Percentiles rank a stretch among this genome's conserved stretches.
These are phyloP conservation scores for Syncephalastrum sp. DNA, from an alignment of 371 early-diverging fungal species.

Conservation along the genomic window DNA sequence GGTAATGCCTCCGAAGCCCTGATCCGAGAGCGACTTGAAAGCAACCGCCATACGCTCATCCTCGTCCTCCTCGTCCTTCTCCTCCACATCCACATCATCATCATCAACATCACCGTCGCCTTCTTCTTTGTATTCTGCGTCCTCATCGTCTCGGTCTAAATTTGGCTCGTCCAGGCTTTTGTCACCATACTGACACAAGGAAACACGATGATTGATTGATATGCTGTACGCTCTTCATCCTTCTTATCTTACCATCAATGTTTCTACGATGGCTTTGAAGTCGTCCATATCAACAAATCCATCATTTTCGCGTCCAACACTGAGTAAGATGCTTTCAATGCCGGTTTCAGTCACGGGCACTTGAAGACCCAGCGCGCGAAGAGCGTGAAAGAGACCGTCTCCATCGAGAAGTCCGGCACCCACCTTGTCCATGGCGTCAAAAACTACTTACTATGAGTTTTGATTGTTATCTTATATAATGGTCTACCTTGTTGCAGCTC, in stretches of 20 bases:
- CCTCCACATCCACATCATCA: not conserved
- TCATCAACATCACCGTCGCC: slow-evolving; percentile 10
- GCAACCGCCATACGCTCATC: slow-evolving; percentile 9
- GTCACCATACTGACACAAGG: too few relatives aligned
- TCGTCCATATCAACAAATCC: slow-evolving; percentile 25
- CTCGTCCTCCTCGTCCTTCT: not conserved
- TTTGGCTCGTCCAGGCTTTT: too few relatives aligned
- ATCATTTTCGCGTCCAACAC: slow-evolving; percentile 27
- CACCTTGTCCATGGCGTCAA: slow-evolving; percentile 23
- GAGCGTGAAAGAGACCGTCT: slow-evolving; percentile 23
- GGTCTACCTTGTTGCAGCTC: too few relatives aligned
- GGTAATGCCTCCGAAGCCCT: slow-evolving; percentile 26
- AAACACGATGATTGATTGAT: too few relatives aligned
- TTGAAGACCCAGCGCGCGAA: slow-evolving; percentile 14
- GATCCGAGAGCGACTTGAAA: slow-evolving; percentile 23
- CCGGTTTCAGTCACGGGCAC: slow-evolving; percentile 18
- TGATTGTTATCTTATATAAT: too few relatives aligned
- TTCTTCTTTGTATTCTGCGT: too few relatives aligned
- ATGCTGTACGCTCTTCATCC: not conserved
- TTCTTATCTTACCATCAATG: slow-evolving; percentile 22
- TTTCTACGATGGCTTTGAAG: slow-evolving; percentile 27
- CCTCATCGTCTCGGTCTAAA: too few relatives aligned
- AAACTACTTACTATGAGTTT: slow-evolving; percentile 17
- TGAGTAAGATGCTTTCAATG: slow-evolving; percentile 21
- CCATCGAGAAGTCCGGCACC: slow-evolving; percentile 26